Percentiles rank a stretch among this genome's conserved stretches.
Conservation (phyloP, 306 rosid genomes). For the Quercus alba region DNA sequence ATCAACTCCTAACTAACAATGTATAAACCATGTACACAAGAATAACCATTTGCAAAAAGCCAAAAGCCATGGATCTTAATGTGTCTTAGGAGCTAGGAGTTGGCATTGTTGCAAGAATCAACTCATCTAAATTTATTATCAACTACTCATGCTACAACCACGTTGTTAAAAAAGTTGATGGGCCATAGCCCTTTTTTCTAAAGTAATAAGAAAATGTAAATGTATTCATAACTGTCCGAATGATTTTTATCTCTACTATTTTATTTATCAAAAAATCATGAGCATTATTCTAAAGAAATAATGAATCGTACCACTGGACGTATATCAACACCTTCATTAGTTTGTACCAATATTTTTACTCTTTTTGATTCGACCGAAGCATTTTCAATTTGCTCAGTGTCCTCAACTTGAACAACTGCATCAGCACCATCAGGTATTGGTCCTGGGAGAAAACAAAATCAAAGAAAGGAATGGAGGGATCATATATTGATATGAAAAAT, state of each 20-base stretch:
- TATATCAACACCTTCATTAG: conserved; percentile 65
- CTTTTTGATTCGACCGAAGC: conserved; percentile 33
- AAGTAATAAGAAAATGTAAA: background rate
- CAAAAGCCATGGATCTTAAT: background rate
- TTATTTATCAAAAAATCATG: background rate
- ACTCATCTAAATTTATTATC: background rate
- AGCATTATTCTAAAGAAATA: background rate
- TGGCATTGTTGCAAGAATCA: background rate
- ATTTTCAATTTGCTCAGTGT: conserved; percentile 53
- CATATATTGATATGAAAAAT: background rate
- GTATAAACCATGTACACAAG: background rate
- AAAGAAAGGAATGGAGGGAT: background rate
- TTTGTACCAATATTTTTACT: conserved; percentile 54
- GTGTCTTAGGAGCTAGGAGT: background rate
- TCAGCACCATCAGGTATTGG: conserved; percentile 98
- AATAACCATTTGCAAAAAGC: background rate
- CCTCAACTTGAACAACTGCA: conserved; percentile 95
- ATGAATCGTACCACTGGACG: conserved; percentile 72
- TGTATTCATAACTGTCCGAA: background rate
- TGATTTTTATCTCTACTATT: no score
- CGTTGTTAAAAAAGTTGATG: background rate
- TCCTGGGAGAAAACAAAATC: conserved; percentile 38
- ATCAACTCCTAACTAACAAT: background rate
- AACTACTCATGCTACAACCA: background rate
- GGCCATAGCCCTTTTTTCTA: background rate